phyloP scores from a whole-genome alignment of 163 green algal species.

The Trebouxia gelatinosa region DNA sequence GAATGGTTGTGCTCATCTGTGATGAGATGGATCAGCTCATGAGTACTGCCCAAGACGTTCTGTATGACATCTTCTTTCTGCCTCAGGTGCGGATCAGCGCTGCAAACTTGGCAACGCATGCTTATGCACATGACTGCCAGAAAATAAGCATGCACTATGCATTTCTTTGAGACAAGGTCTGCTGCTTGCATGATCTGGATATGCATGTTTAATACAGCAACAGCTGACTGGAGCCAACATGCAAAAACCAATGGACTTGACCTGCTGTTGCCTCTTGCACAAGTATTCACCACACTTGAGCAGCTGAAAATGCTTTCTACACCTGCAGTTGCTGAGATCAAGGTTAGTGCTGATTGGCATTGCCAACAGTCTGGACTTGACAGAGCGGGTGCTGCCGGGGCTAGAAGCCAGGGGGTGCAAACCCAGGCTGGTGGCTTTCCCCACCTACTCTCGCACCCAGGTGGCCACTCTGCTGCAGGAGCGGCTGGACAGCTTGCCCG shows the following conservation, averaged over 20 bases:
- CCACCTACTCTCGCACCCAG: slow-evolving; percentile 43
- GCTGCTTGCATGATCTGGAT: too few species aligned
- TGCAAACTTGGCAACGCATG: too few species aligned
- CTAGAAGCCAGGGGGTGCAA: slow-evolving; percentile 34
- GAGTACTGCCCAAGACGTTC: slow-evolving; percentile 37
- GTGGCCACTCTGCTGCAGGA: slow-evolving; percentile 48
- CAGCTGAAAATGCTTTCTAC: too few species aligned
- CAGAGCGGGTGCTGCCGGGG: slow-evolving; percentile 42
- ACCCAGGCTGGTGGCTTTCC: slow-evolving; percentile 50
- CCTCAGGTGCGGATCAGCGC: too few species aligned
- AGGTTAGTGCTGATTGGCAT: slow-evolving; percentile 63
- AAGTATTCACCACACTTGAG: too few species aligned
- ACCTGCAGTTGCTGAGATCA: slow-evolving; percentile 37
- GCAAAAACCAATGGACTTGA: too few species aligned
- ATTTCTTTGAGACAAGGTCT: too few species aligned
- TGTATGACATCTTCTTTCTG: slow-evolving; percentile 59
- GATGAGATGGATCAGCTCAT: slow-evolving; percentile 69
- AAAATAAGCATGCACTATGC: too few species aligned
- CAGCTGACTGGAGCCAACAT: too few species aligned
- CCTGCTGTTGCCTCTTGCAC: too few species aligned
- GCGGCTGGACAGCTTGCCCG: slow-evolving; percentile 48
- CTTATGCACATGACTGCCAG: too few species aligned
- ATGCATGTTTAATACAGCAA: too few species aligned
- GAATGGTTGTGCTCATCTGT: slow-evolving; percentile 60
- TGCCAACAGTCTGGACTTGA: slow-evolving; percentile 64